Evolutionary conservation across 352 stramenopile genomes (phyloP), one percentile per base, ranked within the genome.

Genomic region (Poterioochromonas sp.): DNA sequence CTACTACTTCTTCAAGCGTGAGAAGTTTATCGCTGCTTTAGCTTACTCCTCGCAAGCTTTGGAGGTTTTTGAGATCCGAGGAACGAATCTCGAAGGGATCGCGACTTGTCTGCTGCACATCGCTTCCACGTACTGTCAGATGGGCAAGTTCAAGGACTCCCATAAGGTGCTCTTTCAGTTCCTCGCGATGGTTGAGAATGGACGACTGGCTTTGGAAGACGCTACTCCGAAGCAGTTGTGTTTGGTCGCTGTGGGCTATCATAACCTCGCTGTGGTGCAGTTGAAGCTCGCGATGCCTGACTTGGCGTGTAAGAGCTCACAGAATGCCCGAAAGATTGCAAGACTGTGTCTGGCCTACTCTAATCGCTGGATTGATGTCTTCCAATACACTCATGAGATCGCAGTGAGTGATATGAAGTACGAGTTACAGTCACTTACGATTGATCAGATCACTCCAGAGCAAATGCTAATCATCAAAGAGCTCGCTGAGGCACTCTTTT

Each of bases 221-320:
- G 68, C 73, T 37, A 92, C 86, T 8, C 88, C 90, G 0, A 90
- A 96, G 73, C 93, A 94, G 79, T 85, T 97, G 20, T 94, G 91
- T 71, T 79, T 96, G 20, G 87, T 91, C 0, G 87, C 90, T 12
- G 88, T 96, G 32, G 90, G 85, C 79, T 96, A 96, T 82, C 93
- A 96, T 81, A 97, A 97, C 71, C 81, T 97, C 47, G 90, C 91
- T 0, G 88, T 95, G 22, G 90, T 95, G 81, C 90, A 96, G 78
- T 83, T 96, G 0, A 86, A 92, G 49, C 77, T 92, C 47, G 84
- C 89, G n/a, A 85, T 89, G 35, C 87, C 93, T 64, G 90, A 93
- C 63, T 88, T 90, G 8, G 83, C 84, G 20, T 85, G 81, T 68
- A 79, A 83, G 22, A 88, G 85, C 8, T 89, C 84, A 65, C 88